Evolutionary conservation across 2,329 filamentous ascomycete species (phyloP).

Genomic region (Trichoderma pleuroti): DNA sequence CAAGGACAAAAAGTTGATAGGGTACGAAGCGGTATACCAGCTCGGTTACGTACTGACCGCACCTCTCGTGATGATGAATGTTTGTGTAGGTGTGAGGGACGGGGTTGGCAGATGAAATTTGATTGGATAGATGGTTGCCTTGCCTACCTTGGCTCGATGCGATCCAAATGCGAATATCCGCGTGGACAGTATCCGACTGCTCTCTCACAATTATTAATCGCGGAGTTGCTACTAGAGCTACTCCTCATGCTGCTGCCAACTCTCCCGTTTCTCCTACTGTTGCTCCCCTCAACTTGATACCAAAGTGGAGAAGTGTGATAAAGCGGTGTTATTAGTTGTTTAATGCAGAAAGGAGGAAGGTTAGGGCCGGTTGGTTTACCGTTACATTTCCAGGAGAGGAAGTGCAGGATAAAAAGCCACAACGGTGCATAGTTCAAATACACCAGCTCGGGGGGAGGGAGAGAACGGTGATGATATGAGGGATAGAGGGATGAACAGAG

Average conservation of each 20-base stretch:
- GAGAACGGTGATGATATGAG: not conserved
- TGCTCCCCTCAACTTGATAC: slow-evolving; percentile 1
- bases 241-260: not conserved
- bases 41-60: not conserved
- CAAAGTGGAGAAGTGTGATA: slow-evolving; percentile 14
- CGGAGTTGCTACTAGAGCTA: not conserved
- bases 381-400: slow-evolving; percentile 21
- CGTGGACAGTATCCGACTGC: slow-evolving; percentile 1
- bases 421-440: not conserved
- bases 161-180: not conserved
- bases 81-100: not conserved
- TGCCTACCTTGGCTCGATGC: not conserved
- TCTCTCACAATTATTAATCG: not conserved
- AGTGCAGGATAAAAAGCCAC: not conserved
- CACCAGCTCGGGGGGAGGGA: not conserved
- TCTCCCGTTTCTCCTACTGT: slow-evolving; percentile 4
- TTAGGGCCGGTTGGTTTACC: not conserved
- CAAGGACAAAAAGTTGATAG: not conserved
- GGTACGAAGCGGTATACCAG: not conserved
- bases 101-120: not conserved
- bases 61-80: not conserved
- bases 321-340: not conserved
- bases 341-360: not conserved
- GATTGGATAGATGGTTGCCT: not conserved
- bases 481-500: slow-evolving; percentile 11